Conservation (phyloP, 345 rosid species). For the Erysimum cheiranthoides region DNA sequence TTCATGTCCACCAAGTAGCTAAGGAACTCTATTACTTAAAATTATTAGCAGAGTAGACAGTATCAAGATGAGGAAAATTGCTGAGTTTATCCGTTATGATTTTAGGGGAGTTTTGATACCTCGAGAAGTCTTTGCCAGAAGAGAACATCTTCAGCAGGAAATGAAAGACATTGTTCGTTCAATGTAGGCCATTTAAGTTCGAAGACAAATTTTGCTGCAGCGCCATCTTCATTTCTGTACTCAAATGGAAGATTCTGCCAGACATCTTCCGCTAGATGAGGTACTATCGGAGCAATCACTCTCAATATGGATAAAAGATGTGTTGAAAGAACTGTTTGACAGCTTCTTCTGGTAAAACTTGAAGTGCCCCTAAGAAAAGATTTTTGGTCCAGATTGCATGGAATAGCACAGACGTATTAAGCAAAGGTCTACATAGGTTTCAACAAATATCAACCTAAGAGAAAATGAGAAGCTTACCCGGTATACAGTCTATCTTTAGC, state of each 20-base stretch:
- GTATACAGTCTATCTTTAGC: conserved; percentile 97
- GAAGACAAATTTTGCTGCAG: conserved; percentile 72
- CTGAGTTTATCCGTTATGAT: neutral
- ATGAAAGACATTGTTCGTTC: conserved; percentile 68
- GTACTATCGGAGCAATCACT: conserved; percentile 86
- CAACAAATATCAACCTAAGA: conserved; percentile 13
- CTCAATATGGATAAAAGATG: conserved; percentile 82
- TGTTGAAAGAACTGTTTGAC: conserved; percentile 92
- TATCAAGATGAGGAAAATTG: neutral
- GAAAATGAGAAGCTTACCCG: conserved; percentile 65
- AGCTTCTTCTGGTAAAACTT: conserved; percentile 87
- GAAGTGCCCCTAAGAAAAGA: conserved; percentile 65
- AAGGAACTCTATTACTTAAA: conserved; percentile 17
- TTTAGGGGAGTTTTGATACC: conserved; percentile 49
- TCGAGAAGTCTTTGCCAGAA: conserved; percentile 87
- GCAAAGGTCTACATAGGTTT: neutral
- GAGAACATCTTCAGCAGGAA: conserved; percentile 66
- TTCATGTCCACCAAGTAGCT: conserved; percentile 3
- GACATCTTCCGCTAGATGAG: conserved; percentile 94
- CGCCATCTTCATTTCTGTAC: conserved; percentile 60
- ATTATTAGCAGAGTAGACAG: neutral
- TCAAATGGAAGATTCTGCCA: conserved; percentile 97
- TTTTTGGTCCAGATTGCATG: conserved; percentile 18
- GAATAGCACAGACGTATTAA: conserved; percentile 7
- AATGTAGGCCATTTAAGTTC: conserved; percentile 82